Base-by-base conservation (phyloP, 2,329 filamentous ascomycete genomes). In the Venturia carpophila region DNA sequence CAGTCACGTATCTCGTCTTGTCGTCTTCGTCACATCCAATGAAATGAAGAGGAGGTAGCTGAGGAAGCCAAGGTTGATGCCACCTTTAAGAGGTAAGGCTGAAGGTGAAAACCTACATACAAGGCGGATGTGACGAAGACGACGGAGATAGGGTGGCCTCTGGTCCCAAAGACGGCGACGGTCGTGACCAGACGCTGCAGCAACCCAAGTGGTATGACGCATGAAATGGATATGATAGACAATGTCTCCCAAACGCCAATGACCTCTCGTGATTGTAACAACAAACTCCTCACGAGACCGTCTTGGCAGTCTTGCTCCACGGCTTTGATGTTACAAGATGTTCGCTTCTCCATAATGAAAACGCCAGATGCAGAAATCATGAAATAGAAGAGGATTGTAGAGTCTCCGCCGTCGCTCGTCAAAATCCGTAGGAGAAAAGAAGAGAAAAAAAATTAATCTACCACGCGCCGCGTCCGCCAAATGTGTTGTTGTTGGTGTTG, bases 401-500 rank as follows among this genome's bases (percentile, higher is more conserved):
- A 30, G 42, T 21, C 61, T 39, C 62, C 62, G 34, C 43, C 62
- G 62, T 63, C 62, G 62, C 45, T 63, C 62, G 62, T 63, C 62
- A 47, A 64, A 43, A 34, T 58, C 30, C 27, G 37, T 65, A 1
- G 43, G 24, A 62, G n/a, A 34, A 56, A 66, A 5, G 66, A 58
- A n/a, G 34, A 60, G 56, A 64, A 58, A 68, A 49, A 65, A 64
- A 65, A 42, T 43, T 55, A 47, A 27, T 52, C 64, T 65, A 67
- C 62, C 64, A 56, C 61, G 41, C 88, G 92, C 27, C 60, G 52
- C 56, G 67, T 56, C 66, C 67, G 49, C 41, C 45, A 41, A 68
- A 66, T 37, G 66, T 67, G 87, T 49, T 81, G 75, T 84, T 85
- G 75, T 84, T 82, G 67, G 96, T 81, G 75, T 84, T 85, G 75